A percentile compares a stretch with the other conserved stretches of the same genome.
Evolutionary conservation across 1,284 basidiomycete species (phyloP).

Genomic region (Moesziomyces aphidis): DNA sequence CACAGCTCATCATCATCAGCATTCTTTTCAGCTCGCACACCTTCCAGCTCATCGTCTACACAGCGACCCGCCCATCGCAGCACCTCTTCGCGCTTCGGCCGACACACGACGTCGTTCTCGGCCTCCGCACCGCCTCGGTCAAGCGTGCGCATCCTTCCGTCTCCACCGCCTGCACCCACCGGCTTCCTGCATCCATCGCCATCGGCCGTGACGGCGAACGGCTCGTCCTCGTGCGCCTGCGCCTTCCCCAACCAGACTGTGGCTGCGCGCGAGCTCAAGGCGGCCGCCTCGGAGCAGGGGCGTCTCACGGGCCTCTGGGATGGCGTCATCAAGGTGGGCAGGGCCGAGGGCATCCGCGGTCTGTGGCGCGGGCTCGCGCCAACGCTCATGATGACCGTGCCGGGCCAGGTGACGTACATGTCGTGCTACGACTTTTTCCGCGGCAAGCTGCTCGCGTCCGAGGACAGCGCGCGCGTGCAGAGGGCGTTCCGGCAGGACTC

Average conservation of each 20-base stretch:
- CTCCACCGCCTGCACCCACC: slow-evolving; percentile 39
- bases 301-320: slow-evolving; percentile 62
- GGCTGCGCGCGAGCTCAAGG: slow-evolving; percentile 41
- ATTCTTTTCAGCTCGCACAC: slow-evolving; percentile 61
- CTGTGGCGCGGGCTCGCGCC: slow-evolving; percentile 66
- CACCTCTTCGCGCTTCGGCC: slow-evolving; percentile 17
- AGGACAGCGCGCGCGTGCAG: slow-evolving; percentile 16
- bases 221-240: slow-evolving; percentile 46
- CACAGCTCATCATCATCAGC: slow-evolving; percentile 3
- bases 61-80: slow-evolving; percentile 55
- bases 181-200: slow-evolving; percentile 35
- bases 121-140: slow-evolving; percentile 30
- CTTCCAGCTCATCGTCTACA: slow-evolving; percentile 18
- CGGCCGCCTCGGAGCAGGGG: slow-evolving; percentile 34
- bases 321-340: slow-evolving; percentile 61
- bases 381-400: slow-evolving; percentile 79
- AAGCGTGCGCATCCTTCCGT: slow-evolving; percentile 44
- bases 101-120: slow-evolving; percentile 34
- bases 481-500: slow-evolving; percentile 15
- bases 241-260: slow-evolving; percentile 47
- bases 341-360: slow-evolving; percentile 59
- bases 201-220: slow-evolving; percentile 38
- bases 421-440: slow-evolving; percentile 92
- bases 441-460: slow-evolving; percentile 60
- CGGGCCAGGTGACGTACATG: slow-evolving; percentile 94